These are phyloP conservation scores for Ascoidea rubescens DNA, from an alignment of 805 yeast species.

Conservation along the genomic window DNA sequence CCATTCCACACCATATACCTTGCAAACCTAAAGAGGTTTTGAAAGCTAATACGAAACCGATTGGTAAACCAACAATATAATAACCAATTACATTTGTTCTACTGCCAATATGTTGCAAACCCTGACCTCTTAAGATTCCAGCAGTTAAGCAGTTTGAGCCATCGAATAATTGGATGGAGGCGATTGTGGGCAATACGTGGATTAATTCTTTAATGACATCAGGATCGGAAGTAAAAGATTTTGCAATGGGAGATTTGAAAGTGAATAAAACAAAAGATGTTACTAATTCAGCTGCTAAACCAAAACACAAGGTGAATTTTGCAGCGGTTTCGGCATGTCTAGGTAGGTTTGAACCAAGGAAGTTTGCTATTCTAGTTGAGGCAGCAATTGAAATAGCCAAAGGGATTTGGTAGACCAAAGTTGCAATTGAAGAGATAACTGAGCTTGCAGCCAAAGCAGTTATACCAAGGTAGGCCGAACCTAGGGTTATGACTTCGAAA, in stretches of 20 bases:
- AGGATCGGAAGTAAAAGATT: slow-evolving; percentile 46
- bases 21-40: slow-evolving; percentile 28
- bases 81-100: slow-evolving; percentile 54
- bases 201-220: slow-evolving; percentile 40
- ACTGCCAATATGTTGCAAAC: slow-evolving; percentile 64
- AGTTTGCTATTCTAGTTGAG: slow-evolving; percentile 41
- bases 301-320: slow-evolving; percentile 23
- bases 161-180: slow-evolving; percentile 55
- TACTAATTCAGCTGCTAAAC: slow-evolving; percentile 20
- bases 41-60: slow-evolving; percentile 47
- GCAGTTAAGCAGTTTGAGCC: slow-evolving; percentile 59
- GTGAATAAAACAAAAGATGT: slow-evolving; percentile 33
- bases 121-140: slow-evolving; percentile 66
- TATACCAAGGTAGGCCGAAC: slow-evolving; percentile 39
- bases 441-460: slow-evolving; percentile 42
- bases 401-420: slow-evolving; percentile 39
- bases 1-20: slow-evolving; percentile 70
- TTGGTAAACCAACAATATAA: slow-evolving; percentile 57
- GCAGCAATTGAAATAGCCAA: slow-evolving; percentile 43
- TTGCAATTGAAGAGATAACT: slow-evolving; percentile 36
- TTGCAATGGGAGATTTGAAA: slow-evolving; percentile 36
- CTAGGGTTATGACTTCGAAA: slow-evolving; percentile 39
- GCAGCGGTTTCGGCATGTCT: slow-evolving; percentile 23
- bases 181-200: slow-evolving; percentile 45
- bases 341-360: slow-evolving; percentile 27